Evolutionary conservation across 2,329 filamentous ascomycete species (phyloP).

Genomic region (Corynespora cassiicola): DNA sequence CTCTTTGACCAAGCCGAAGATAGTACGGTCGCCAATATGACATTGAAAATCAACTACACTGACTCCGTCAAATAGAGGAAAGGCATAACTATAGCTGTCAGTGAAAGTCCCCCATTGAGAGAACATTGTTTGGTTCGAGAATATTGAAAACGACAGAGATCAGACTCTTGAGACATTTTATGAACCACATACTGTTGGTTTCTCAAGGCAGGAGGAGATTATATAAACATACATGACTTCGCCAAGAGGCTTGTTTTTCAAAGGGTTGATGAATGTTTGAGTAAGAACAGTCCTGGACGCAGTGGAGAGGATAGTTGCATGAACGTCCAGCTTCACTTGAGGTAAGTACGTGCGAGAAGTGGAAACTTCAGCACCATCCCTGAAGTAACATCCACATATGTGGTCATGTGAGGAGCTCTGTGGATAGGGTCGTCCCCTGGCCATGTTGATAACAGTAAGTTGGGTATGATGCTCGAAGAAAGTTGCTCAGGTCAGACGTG

Average conservation of each 20-base stretch:
- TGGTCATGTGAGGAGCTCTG: too few species aligned
- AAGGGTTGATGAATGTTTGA: constrained; percentile 67
- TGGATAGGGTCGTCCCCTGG: too few species aligned
- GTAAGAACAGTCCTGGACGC: constrained; percentile 56
- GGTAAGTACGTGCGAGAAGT: constrained; percentile 59
- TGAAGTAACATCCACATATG: constrained; percentile 29
- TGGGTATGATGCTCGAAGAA: too few species aligned
- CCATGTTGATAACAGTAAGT: too few species aligned
- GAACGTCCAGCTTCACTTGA: constrained; percentile 61
- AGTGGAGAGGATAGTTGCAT: constrained; percentile 64
- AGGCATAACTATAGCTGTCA: constrained; percentile 58
- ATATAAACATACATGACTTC: constrained; percentile 55
- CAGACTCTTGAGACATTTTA: too few species aligned
- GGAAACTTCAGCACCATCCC: constrained; percentile 2
- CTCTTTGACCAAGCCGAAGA: constrained; percentile 70
- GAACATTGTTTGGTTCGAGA: neutral
- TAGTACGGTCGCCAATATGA: constrained; percentile 63
- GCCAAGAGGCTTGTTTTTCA: constrained; percentile 47
- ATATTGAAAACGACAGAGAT: neutral
- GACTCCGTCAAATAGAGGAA: constrained; percentile 74
- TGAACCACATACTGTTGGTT: too few species aligned
- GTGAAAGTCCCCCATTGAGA: neutral
- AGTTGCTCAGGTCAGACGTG: too few species aligned
- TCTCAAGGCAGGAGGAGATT: too few species aligned
- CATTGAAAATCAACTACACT: constrained; percentile 71